Conservation (phyloP, 2,329 filamentous ascomycete genomes). For the Blumeriella jaapii region DNA sequence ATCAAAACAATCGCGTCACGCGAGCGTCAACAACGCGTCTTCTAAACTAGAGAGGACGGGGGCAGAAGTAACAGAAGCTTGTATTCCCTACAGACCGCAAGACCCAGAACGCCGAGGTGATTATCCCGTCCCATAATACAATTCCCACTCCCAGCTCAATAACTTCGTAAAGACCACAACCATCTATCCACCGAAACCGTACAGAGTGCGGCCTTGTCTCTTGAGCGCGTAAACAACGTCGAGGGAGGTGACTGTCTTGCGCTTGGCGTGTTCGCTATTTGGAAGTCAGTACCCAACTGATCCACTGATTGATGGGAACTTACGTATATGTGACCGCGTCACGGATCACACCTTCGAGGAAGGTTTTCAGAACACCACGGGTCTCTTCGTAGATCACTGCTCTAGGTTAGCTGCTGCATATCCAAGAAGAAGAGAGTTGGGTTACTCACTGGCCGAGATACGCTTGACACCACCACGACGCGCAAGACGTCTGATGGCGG, state of each 20-base stretch:
- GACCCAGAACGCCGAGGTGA: slow-evolving; percentile 6
- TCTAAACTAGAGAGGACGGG: no score
- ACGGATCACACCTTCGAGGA: slow-evolving; percentile 70
- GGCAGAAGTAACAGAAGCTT: no score
- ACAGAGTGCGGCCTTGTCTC: slow-evolving; percentile 54
- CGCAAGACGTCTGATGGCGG: slow-evolving; percentile 93
- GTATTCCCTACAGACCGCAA: slow-evolving; percentile 9
- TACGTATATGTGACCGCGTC: slow-evolving; percentile 61
- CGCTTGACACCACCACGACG: slow-evolving; percentile 99
- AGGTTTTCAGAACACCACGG: slow-evolving; percentile 71
- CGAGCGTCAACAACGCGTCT: no score
- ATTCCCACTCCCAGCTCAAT: slow-evolving; percentile 6
- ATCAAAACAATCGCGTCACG: no score
- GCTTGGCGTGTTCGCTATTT: slow-evolving; percentile 55
- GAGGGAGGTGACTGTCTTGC: slow-evolving; percentile 58
- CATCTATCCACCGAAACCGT: slow-evolving; percentile 55
- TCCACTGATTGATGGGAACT: neutral
- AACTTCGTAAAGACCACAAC: slow-evolving; percentile 13
- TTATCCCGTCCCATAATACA: slow-evolving; percentile 10
- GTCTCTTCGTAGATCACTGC: slow-evolving; percentile 66
- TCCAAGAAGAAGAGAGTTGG: slow-evolving; percentile 49
- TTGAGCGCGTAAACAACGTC: slow-evolving; percentile 56
- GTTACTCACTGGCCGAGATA: slow-evolving; percentile 66
- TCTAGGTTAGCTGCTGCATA: slow-evolving; percentile 65
- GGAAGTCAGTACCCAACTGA: neutral